Conservation (phyloP, 2,329 filamentous ascomycete genomes). For the Botrytis deweyae region DNA sequence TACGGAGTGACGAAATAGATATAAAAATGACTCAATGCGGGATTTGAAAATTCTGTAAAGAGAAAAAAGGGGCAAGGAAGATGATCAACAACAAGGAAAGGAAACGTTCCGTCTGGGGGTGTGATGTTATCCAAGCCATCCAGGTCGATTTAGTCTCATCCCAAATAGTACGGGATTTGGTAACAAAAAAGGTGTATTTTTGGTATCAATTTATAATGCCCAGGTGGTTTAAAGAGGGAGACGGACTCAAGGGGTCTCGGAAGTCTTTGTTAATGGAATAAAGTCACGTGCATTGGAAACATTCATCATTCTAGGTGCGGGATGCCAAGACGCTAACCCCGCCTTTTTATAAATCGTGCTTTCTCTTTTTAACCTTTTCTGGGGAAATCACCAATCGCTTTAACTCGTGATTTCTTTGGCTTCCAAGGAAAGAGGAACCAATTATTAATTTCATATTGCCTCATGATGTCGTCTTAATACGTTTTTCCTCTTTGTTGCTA, state of each 20-base stretch:
- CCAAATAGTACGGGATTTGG: neutral
- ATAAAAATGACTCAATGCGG: neutral
- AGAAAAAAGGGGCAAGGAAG: neutral
- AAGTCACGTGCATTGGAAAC: neutral
- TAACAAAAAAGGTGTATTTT: neutral
- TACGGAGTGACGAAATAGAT: neutral
- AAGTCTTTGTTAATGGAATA: neutral
- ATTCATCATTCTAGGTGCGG: neutral
- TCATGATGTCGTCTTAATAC: conserved; percentile 10
- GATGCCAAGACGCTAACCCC: conserved; percentile 15
- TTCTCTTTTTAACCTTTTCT: conserved; percentile 9
- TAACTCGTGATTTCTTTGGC: conserved; percentile 10
- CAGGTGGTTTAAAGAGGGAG: neutral
- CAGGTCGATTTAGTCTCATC: neutral
- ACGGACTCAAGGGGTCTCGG: neutral
- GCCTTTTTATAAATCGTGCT: conserved; percentile 17
- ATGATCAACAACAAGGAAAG: neutral
- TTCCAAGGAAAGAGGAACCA: neutral
- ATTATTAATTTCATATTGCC: conserved; percentile 13
- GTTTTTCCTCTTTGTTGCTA: neutral
- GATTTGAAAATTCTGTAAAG: neutral
- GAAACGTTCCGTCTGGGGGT: neutral
- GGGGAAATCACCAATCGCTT: conserved; percentile 15
- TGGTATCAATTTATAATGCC: neutral
- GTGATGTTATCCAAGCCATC: neutral